These are phyloP conservation scores for Debaryomyces coudertii DNA, from an alignment of 1,139 yeast genomes.

Conservation along the genomic window DNA sequence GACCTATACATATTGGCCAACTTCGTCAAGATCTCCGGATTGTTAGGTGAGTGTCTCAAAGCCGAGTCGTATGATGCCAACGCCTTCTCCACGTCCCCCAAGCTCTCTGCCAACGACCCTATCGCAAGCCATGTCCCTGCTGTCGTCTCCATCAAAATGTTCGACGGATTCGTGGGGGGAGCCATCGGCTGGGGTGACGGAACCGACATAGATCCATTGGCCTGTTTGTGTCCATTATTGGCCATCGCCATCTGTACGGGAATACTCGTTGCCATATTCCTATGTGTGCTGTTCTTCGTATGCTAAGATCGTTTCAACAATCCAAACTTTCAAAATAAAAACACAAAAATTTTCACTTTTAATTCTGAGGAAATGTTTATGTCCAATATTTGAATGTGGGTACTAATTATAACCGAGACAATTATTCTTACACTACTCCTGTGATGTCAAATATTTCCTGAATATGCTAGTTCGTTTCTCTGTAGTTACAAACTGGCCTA, in stretches of 20 bases:
- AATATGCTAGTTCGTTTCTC: background rate
- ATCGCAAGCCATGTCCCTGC: constrained; percentile 93
- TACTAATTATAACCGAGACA: constrained; percentile 1
- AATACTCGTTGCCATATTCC: constrained; percentile 21
- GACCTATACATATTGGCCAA: constrained; percentile 88
- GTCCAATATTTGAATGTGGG: background rate
- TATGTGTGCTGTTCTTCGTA: background rate
- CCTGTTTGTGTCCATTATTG: constrained; percentile 18
- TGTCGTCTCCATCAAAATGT: constrained; percentile 61
- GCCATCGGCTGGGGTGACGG: constrained; percentile 18
- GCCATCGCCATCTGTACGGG: constrained; percentile 24
- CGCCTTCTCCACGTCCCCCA: constrained; percentile 90
- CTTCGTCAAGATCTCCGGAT: constrained; percentile 81
- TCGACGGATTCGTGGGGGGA: constrained; percentile 18
- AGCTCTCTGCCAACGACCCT: constrained; percentile 85
- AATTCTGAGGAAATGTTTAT: background rate
- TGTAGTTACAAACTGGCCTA: background rate
- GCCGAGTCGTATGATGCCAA: constrained; percentile 90
- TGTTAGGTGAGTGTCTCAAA: constrained; percentile 80
- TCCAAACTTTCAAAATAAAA: constrained; percentile 1
- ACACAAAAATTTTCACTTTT: background rate
- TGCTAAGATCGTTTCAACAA: background rate
- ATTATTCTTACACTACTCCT: background rate
- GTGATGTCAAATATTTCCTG: background rate
- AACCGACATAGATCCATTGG: constrained; percentile 19